Evolutionary conservation across 148 eudicot species (phyloP), one percentile per base, ranked within the genome.

Genomic region (Cornus kousa): DNA sequence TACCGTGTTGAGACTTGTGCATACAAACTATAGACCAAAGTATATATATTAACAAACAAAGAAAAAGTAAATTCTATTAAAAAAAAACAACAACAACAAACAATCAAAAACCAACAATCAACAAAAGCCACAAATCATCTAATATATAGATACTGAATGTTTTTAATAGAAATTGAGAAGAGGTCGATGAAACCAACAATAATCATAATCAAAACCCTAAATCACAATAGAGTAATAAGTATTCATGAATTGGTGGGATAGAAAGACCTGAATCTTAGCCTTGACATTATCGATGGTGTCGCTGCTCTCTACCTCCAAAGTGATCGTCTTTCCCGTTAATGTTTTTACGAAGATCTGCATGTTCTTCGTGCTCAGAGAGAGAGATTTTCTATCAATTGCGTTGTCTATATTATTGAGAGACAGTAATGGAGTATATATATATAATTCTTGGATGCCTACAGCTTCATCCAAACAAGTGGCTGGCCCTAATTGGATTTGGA

Each of bases 271-370:
- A 76, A 76, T 76, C 79, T 76, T 76, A 16, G 79, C 72, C 43
- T 76, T 76, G 32, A 76, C 79, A 76, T 76, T 76, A 28, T 67
- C 79, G 64, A 76, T 76, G 16, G 79, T 76, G 43, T 76, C 79
- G 71, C 79, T 76, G 72, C 35, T n/a, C 62, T 76, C 79, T 46
- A 76, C 79, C 40, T 76, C 79, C 62, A 76, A 62, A 67, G 79
- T 76, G 71, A 76, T 67, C 5, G 79, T 76, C 72, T 76, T 76
- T 16, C 79, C 79, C 9, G 79, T 76, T 28, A 76, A 59, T 60
- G 79, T 76, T 48, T 76, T 76, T 23, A 76, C 79, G 23, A 76
- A 76, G 71, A 76, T 76, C 79, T 76, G 79, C 79, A 76, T 76
- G 40, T 50, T 68, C 24, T 33, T 24, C 13, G 59, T 13, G 16